Evolutionary conservation across 495 filamentous ascomycete genomes (phyloP).

Genomic region (Aspergillus asperescens): DNA sequence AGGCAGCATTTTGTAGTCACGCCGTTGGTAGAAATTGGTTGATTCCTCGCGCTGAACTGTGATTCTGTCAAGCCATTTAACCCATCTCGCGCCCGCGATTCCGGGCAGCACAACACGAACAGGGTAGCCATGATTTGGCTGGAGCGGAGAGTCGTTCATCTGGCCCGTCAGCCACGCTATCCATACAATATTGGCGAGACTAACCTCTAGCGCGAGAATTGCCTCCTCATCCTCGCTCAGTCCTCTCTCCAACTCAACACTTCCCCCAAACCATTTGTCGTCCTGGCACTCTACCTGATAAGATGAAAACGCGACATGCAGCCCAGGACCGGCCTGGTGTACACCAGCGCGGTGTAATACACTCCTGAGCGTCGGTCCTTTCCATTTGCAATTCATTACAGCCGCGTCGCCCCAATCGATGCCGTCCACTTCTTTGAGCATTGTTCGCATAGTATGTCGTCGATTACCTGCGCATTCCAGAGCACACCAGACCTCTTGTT

Average conservation of each 20-base stretch:
- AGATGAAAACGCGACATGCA: constrained; percentile 53
- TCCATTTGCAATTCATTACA: constrained; percentile 59
- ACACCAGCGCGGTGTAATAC: constrained; percentile 40
- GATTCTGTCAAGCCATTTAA: constrained; percentile 63
- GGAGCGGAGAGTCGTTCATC: constrained; percentile 56
- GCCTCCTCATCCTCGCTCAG: constrained; percentile 43
- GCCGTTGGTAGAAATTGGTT: constrained; percentile 52
- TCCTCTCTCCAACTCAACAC: constrained; percentile 44
- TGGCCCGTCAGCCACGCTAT: constrained; percentile 7
- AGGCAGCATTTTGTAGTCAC: constrained; percentile 60
- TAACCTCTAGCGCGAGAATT: constrained; percentile 47
- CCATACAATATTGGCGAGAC: not conserved
- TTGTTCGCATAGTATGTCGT: constrained; percentile 59
- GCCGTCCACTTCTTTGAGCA: constrained; percentile 55
- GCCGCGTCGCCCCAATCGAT: constrained; percentile 61
- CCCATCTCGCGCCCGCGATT: constrained; percentile 54
- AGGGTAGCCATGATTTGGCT: constrained; percentile 55
- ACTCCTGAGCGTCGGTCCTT: constrained; percentile 51
- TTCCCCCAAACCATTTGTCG: constrained; percentile 53
- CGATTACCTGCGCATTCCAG: constrained; percentile 62
- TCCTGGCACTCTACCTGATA: constrained; percentile 46
- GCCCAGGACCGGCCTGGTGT: constrained; percentile 11
- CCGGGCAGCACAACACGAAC: constrained; percentile 58
- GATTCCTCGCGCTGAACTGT: constrained; percentile 54
- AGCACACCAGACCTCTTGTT: constrained; percentile 51